Evolutionary conservation across 2,329 filamentous ascomycete species (phyloP).

Genomic region (Aspergillus brasiliensis): DNA sequence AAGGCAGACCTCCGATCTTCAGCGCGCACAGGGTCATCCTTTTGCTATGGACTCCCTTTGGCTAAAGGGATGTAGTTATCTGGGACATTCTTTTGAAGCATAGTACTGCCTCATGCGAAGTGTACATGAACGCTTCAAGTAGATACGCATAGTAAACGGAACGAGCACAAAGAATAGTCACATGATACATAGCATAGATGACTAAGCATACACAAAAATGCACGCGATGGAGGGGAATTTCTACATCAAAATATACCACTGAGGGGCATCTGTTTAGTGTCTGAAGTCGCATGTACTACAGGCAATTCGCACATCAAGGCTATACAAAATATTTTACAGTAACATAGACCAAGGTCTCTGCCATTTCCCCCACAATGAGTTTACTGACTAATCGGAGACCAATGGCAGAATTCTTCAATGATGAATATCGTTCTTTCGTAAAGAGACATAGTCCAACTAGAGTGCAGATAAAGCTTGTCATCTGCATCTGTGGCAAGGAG

Average conservation of each 20-base stretch:
- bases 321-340: not conserved
- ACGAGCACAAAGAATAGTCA: no score
- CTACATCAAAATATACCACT: not conserved
- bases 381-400: not conserved
- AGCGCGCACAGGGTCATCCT: not conserved
- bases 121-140: no score
- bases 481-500: not conserved
- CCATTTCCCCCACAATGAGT: not conserved
- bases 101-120: no score
- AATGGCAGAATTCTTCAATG: conserved; percentile 5
- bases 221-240: not conserved
- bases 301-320: not conserved
- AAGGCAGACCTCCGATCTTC: not conserved
- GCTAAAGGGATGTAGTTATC: no score
- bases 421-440: not conserved
- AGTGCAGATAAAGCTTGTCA: not conserved
- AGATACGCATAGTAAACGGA: no score
- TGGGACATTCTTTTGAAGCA: no score
- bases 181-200: no score
- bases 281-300: not conserved
- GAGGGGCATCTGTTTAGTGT: not conserved
- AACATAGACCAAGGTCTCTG: not conserved
- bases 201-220: no score
- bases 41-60: no score
- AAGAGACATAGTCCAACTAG: not conserved